Evolutionary conservation across 2,329 filamentous ascomycete species (phyloP).

Genomic region (Penicillium sclerotigenum): DNA sequence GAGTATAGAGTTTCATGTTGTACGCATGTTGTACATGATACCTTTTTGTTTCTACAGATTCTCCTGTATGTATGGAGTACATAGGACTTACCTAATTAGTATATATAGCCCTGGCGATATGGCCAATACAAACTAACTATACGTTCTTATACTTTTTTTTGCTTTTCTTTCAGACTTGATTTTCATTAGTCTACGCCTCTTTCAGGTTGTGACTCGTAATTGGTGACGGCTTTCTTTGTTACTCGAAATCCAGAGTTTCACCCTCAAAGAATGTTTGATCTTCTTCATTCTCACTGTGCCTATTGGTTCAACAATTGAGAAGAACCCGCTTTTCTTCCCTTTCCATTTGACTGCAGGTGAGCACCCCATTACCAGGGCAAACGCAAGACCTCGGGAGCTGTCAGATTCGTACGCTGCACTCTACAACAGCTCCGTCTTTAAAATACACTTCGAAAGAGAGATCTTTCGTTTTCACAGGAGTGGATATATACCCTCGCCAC

Average conservation of each 20-base stretch:
- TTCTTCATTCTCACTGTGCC: background rate
- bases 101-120: constrained; percentile 12
- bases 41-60: constrained; percentile 19
- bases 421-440: background rate
- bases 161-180: background rate
- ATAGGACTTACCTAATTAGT: constrained; percentile 6
- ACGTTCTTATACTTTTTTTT: background rate
- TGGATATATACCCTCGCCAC: background rate
- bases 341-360: background rate
- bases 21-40: constrained; percentile 39
- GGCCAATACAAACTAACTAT: constrained; percentile 4
- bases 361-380: background rate
- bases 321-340: background rate
- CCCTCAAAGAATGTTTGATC: background rate
- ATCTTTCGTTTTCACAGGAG: background rate
- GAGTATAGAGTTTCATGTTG: constrained; percentile 34
- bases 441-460: background rate
- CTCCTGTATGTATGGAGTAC: background rate
- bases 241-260: background rate
- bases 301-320: background rate
- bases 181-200: background rate
- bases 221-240: constrained; percentile 1
- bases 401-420: background rate
- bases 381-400: background rate
- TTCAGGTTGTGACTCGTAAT: background rate